Evolutionary conservation across 1,284 basidiomycete species (phyloP).

Genomic region (Leccinum fallax): DNA sequence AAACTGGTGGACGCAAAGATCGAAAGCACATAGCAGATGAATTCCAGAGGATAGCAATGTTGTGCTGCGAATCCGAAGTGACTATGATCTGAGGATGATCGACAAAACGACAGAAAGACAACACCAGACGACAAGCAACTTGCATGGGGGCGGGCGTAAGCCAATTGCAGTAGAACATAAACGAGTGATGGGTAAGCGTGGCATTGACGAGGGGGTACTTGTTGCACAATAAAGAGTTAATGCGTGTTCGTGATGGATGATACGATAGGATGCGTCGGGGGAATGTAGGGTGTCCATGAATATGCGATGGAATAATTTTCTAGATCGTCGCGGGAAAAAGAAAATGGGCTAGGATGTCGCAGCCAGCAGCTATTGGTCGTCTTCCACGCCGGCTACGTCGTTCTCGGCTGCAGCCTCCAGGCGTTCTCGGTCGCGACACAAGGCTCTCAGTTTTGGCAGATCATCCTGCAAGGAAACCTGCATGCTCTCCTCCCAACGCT

Average conservation of each 20-base stretch:
- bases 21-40: too few relatives aligned
- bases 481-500: not conserved
- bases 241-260: not conserved
- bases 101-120: too few relatives aligned
- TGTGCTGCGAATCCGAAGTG: too few relatives aligned
- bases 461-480: not conserved
- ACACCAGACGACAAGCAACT: too few relatives aligned
- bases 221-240: slow-evolving; percentile 10
- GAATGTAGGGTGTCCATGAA: not conserved
- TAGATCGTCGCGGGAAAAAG: not conserved
- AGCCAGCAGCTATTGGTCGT: not conserved
- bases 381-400: not conserved
- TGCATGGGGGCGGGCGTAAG: too few relatives aligned
- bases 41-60: too few relatives aligned
- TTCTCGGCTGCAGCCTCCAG: not conserved
- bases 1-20: too few relatives aligned
- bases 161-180: too few relatives aligned
- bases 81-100: too few relatives aligned
- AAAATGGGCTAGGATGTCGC: not conserved
- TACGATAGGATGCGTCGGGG: not conserved
- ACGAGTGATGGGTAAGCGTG: too few relatives aligned
- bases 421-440: not conserved
- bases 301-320: not conserved
- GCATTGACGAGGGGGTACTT: slow-evolving; percentile 21
- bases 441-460: not conserved